Conservation (phyloP, 352 stramenopile species). For the Phytophthora lateralis region DNA sequence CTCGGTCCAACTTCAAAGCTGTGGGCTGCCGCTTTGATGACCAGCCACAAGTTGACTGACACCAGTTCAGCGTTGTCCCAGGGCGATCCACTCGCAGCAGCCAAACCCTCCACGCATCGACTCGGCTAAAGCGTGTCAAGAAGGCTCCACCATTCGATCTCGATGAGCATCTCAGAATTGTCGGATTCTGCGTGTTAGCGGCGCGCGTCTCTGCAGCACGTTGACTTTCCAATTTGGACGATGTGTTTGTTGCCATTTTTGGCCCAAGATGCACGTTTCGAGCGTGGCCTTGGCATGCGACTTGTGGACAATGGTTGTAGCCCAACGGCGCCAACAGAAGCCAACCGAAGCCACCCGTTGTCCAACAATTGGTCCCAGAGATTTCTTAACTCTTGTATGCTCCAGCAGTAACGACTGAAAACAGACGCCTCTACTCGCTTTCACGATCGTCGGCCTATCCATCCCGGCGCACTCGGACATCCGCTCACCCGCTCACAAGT, state of each 20-base stretch:
- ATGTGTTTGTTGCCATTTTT: neutral
- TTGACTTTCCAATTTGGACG: neutral
- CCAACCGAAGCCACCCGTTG: neutral
- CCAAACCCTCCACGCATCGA: neutral
- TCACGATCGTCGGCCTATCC: conserved; percentile 3
- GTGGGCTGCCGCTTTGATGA: neutral
- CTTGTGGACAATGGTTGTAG: too few relatives aligned
- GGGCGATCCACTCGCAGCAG: neutral
- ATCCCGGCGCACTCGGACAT: neutral
- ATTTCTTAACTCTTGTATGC: neutral
- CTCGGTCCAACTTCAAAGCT: conserved; percentile 25
- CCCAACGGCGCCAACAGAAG: neutral
- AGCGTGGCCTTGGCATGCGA: neutral
- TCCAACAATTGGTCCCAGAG: neutral
- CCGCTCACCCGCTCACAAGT: neutral
- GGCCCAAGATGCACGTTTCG: neutral
- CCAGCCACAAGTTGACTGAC: neutral
- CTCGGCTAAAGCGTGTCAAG: neutral
- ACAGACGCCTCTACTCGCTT: neutral
- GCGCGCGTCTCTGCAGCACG: neutral
- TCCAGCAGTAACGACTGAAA: neutral
- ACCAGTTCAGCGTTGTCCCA: neutral
- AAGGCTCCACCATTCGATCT: neutral
- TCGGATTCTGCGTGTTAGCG: neutral
- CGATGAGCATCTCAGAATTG: neutral